phyloP scores from a whole-genome alignment of 257 asterid species.

The Scutellaria galericulata region DNA sequence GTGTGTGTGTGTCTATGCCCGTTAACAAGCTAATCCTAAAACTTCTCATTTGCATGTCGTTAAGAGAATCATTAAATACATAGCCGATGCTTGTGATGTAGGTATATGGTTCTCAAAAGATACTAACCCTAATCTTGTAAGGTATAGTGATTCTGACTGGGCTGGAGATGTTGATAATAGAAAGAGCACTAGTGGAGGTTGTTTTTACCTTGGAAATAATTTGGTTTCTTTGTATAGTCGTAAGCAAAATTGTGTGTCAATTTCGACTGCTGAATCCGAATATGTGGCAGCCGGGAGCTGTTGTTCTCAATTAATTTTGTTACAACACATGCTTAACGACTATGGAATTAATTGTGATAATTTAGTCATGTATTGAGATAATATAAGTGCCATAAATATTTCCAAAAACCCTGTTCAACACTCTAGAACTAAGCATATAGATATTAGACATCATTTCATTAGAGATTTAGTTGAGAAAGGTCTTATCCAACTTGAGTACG shows the following conservation, averaged over 20 bases:
- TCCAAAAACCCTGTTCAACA: background rate
- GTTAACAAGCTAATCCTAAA: too few species aligned
- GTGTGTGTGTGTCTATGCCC: too few species aligned
- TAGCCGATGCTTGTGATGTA: too few species aligned
- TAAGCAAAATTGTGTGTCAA: background rate
- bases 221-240: background rate
- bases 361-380: background rate
- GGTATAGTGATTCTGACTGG: background rate
- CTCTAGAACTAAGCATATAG: background rate
- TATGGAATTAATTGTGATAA: background rate
- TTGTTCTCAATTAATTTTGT: constrained; percentile 24
- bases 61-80: too few species aligned
- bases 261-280: background rate
- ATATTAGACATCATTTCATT: background rate
- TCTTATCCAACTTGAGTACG: background rate
- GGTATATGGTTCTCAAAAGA: too few species aligned
- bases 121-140: background rate
- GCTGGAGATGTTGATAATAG: background rate
- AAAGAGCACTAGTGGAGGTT: too few species aligned
- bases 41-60: too few species aligned
- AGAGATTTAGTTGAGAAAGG: background rate
- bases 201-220: background rate
- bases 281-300: background rate
- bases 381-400: too few species aligned
- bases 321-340: constrained; percentile 38